Evolutionary conservation across 2,329 filamentous ascomycete genomes (phyloP).

Genomic region (Nemania sp.): DNA sequence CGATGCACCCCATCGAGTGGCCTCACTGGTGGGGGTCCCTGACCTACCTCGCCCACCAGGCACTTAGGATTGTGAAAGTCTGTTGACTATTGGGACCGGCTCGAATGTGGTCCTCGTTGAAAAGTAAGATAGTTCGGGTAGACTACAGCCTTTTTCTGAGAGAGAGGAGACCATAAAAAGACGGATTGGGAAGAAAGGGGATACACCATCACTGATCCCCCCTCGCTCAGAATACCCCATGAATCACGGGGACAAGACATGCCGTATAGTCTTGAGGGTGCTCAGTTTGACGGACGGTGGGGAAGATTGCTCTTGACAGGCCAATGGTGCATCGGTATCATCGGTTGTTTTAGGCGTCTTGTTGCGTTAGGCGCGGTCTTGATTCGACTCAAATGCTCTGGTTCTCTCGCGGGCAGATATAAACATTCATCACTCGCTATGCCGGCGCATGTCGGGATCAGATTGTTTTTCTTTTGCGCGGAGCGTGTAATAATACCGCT

Average conservation of each 20-base stretch:
- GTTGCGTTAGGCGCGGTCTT: neutral
- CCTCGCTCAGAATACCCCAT: neutral
- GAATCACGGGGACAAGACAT: neutral
- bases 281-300: neutral
- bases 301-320: constrained; percentile 6
- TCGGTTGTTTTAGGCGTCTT: constrained; percentile 14
- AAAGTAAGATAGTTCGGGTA: neutral
- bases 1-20: neutral
- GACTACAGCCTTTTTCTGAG: neutral
- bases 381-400: neutral
- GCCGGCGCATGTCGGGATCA: neutral
- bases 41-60: neutral
- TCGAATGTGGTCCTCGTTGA: neutral
- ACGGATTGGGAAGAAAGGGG: neutral
- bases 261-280: neutral
- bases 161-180: neutral
- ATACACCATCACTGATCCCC: neutral
- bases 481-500: constrained; percentile 2
- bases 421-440: neutral
- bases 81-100: neutral
- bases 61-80: neutral
- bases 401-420: neutral
- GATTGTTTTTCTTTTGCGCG: constrained; percentile 7
- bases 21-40: neutral
- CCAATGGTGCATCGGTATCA: constrained; percentile 13